Evolutionary conservation across 2,329 filamentous ascomycete species (phyloP).

Genomic region (Fonsecaea monophora): DNA sequence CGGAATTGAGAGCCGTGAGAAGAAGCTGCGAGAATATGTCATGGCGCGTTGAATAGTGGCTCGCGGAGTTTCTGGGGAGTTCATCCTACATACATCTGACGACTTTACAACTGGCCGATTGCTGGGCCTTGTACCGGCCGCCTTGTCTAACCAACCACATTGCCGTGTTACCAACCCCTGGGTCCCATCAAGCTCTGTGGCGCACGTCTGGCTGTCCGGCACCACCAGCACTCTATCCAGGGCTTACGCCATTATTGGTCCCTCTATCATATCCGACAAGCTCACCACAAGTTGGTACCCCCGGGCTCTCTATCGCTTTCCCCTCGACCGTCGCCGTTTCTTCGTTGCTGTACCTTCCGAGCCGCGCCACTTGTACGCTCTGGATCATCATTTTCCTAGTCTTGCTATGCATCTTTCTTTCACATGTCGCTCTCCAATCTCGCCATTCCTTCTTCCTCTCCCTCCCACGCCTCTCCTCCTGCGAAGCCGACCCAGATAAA

Average conservation of each 20-base stretch:
- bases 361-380: constrained; percentile 5
- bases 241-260: constrained; percentile 6
- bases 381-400: constrained; percentile 14
- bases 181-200: constrained; percentile 24
- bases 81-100: background rate
- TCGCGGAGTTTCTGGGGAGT: background rate
- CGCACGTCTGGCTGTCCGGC: constrained; percentile 9
- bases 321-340: constrained; percentile 5
- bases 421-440: constrained; percentile 33
- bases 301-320: background rate
- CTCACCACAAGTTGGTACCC: background rate
- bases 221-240: background rate
- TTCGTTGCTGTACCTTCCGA: constrained; percentile 6
- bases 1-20: background rate
- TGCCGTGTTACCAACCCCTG: background rate
- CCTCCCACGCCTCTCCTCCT: constrained; percentile 15
- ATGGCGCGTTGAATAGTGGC: constrained; percentile 11
- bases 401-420: constrained; percentile 21
- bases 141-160: constrained; percentile 20
- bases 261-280: constrained; percentile 12
- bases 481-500: constrained; percentile 43
- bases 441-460: constrained; percentile 26
- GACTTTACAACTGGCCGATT: background rate
- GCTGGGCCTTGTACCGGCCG: background rate
- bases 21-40: constrained; percentile 12